A percentile compares a stretch with the other conserved stretches of the same genome.
Evolutionary conservation across 257 asterid genomes (phyloP).

Genomic region (Fraxinus cuspidata): DNA sequence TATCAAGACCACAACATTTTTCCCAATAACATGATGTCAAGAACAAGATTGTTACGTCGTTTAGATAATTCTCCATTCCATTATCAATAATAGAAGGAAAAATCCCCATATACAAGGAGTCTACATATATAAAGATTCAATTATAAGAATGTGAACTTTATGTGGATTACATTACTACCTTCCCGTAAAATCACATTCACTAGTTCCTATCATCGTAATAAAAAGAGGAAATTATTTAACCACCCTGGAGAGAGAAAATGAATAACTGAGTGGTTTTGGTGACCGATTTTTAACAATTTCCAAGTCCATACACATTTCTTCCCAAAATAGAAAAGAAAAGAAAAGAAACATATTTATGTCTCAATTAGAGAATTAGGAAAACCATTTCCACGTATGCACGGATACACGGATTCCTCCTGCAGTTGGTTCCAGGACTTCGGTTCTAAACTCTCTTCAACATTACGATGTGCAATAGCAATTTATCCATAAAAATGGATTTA

Average conservation of each 20-base stretch:
- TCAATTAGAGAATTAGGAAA: too few relatives aligned
- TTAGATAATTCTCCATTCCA: background rate
- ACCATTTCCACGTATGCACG: background rate
- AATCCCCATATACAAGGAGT: background rate
- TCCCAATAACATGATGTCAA: background rate
- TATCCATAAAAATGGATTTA: background rate
- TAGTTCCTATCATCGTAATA: background rate
- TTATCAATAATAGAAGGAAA: background rate
- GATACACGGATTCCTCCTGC: background rate
- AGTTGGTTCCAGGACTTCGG: background rate
- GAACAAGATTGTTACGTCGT: background rate
- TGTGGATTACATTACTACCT: background rate
- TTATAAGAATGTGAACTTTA: background rate
- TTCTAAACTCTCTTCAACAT: background rate
- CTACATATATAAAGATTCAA: background rate
- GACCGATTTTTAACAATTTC: background rate
- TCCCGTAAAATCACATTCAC: background rate
- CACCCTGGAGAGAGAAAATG: background rate
- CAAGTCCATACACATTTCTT: background rate
- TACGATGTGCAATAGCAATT: background rate
- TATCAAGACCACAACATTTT: background rate
- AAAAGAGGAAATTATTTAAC: background rate
- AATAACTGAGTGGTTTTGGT: background rate
- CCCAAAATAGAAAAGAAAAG: background rate
- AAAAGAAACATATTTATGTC: background rate